Percentiles rank a stretch among this genome's conserved stretches.
These are phyloP conservation scores for Cryptococcus jaspeensis DNA, from an alignment of 1,284 basidiomycete genomes.

Conservation along the genomic window DNA sequence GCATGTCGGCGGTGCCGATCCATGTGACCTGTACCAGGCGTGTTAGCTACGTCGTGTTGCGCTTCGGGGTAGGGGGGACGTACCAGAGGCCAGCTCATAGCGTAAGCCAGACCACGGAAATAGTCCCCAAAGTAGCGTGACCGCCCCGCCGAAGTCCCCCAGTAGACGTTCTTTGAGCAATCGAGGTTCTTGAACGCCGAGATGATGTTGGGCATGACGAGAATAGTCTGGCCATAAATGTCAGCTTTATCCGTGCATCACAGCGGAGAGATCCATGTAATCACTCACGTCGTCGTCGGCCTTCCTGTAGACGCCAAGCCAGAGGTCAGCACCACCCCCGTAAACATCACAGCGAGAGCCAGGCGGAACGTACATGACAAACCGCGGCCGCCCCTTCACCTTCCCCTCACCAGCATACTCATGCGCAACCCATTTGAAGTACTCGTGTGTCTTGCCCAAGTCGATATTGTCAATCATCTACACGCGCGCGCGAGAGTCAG, in stretches of 20 bases:
- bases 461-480: conserved; percentile 52
- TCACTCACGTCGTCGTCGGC: conserved; percentile 51
- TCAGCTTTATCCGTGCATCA: not conserved
- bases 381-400: conserved; percentile 48
- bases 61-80: conserved; percentile 8
- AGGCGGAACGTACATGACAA: conserved; percentile 49
- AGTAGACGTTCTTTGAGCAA: conserved; percentile 51
- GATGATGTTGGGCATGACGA: conserved; percentile 52
- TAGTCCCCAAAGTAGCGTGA: conserved; percentile 49
- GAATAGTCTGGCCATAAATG: conserved; percentile 42
- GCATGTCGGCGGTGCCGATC: conserved; percentile 50
- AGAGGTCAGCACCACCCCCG: not conserved
- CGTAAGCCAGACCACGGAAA: conserved; percentile 53
- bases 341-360: not conserved
- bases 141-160: conserved; percentile 50
- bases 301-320: conserved; percentile 33
- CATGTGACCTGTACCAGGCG: conserved; percentile 37
- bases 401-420: conserved; percentile 40
- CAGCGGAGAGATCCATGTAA: not conserved
- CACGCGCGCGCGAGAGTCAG: too few species aligned
- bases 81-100: conserved; percentile 52
- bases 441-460: conserved; percentile 52
- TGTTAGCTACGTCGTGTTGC: not conserved
- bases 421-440: conserved; percentile 51
- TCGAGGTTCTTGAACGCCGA: conserved; percentile 47